These are phyloP conservation scores for Spinacia oleracea DNA, from an alignment of 179 eudicot genomes.

Conservation along the genomic window DNA sequence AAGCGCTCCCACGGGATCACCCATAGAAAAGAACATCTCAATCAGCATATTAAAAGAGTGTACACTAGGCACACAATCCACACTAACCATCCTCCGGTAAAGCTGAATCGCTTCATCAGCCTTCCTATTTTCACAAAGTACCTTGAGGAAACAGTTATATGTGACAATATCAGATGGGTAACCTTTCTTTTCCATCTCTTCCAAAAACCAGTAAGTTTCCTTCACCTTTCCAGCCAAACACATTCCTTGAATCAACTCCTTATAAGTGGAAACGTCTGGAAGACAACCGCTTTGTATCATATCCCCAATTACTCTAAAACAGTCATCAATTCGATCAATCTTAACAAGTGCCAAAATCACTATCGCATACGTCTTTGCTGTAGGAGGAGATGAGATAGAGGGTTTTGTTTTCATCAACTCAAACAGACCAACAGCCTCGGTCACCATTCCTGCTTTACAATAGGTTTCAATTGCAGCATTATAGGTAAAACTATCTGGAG, in stretches of 20 bases:
- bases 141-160: conserved; percentile 88
- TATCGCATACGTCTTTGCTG: conserved; percentile 76
- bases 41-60: conserved; percentile 83
- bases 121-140: conserved; percentile 72
- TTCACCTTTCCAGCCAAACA: conserved; percentile 65
- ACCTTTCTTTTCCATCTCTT: conserved; percentile 78
- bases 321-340: conserved; percentile 57
- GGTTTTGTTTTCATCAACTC: conserved; percentile 66
- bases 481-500: conserved; percentile 74
- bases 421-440: conserved; percentile 66
- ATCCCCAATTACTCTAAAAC: conserved; percentile 59
- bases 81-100: conserved; percentile 61
- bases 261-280: conserved; percentile 91
- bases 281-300: conserved; percentile 82
- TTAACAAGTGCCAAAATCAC: conserved; percentile 70
- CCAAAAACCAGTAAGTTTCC: conserved; percentile 69
- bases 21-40: conserved; percentile 66
- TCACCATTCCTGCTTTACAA: conserved; percentile 72
- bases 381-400: conserved; percentile 66
- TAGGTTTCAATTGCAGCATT: conserved; percentile 85
- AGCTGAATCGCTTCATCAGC: conserved; percentile 65
- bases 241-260: conserved; percentile 85
- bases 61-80: conserved; percentile 73
- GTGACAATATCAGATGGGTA: conserved; percentile 93
- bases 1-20: conserved; percentile 71